A percentile compares a stretch with the other conserved stretches of the same genome.
These are phyloP conservation scores for Euphorbia corollata DNA, from an alignment of 441 rosid genomes.

Conservation along the genomic window DNA sequence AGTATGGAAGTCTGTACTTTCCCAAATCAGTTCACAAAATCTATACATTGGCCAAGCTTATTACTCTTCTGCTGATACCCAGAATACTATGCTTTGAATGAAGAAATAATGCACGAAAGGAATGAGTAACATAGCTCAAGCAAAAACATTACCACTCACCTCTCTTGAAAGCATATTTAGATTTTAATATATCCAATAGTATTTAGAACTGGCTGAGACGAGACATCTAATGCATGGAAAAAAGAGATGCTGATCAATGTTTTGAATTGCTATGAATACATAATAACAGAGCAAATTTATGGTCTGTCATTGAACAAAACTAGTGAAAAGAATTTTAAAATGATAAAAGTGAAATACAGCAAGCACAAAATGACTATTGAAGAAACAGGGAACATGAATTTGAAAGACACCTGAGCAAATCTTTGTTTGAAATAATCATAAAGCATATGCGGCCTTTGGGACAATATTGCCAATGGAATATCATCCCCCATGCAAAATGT, in stretches of 20 bases:
- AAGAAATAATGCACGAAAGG: neutral
- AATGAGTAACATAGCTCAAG: neutral
- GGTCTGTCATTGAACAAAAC: neutral
- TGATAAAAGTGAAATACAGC: conserved; percentile 4
- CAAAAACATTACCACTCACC: neutral
- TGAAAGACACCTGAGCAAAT: conserved; percentile 83
- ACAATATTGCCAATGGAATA: conserved; percentile 74
- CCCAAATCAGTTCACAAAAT: neutral
- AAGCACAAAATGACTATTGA: neutral
- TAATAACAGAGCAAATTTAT: neutral
- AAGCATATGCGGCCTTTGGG: conserved; percentile 87
- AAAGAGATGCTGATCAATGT: neutral
- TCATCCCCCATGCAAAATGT: conserved; percentile 98
- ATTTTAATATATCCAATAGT: neutral
- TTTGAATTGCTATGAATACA: neutral
- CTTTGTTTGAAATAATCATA: conserved; percentile 98
- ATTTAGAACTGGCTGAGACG: neutral
- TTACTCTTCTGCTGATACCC: neutral
- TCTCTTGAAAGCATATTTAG: neutral
- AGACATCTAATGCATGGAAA: neutral
- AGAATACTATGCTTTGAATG: neutral
- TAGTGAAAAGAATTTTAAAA: neutral
- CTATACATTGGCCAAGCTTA: neutral
- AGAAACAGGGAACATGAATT: neutral
- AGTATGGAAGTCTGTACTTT: neutral